These are phyloP conservation scores for Rhinocladiella similis DNA, from an alignment of 2,329 filamentous ascomycete species.

Conservation along the genomic window DNA sequence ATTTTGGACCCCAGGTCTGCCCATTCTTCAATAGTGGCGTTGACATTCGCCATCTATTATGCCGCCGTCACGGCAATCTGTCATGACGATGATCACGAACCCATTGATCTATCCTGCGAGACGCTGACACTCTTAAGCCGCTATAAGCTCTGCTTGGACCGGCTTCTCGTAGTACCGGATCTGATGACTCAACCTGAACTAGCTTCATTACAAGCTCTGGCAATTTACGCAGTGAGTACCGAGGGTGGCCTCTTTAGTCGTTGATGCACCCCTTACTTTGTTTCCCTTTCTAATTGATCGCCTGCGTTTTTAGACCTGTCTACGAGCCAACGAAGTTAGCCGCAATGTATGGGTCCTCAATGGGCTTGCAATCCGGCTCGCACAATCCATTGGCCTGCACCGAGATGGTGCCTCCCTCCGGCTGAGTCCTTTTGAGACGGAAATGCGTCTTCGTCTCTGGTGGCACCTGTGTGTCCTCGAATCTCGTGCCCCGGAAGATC, in stretches of 20 bases:
- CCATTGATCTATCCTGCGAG: conserved; percentile 25
- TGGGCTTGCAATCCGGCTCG: conserved; percentile 62
- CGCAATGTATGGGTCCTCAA: conserved; percentile 63
- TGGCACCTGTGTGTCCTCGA: conserved; percentile 53
- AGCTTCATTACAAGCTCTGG: conserved; percentile 58
- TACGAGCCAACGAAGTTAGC: conserved; percentile 47
- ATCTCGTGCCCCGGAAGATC: conserved; percentile 33
- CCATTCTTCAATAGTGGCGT: conserved; percentile 28
- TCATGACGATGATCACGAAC: conserved; percentile 28
- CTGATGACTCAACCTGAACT: conserved; percentile 44
- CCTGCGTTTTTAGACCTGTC: conserved; percentile 55
- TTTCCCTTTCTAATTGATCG: neutral
- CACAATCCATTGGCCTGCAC: conserved; percentile 67
- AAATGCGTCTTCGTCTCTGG: conserved; percentile 68
- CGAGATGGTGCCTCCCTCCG: conserved; percentile 59
- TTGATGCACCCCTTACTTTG: neutral
- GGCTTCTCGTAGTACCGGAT: conserved; percentile 21
- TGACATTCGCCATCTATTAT: conserved; percentile 37
- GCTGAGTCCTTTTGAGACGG: conserved; percentile 62
- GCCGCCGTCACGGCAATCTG: conserved; percentile 33
- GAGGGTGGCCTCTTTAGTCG: neutral
- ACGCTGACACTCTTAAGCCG: conserved; percentile 22
- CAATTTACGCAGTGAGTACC: conserved; percentile 49
- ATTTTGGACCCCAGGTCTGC: conserved; percentile 29
- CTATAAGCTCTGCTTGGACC: conserved; percentile 24